phyloP scores from a whole-genome alignment of 305 asterid species.

The Fraxinus xanthoxyloides region DNA sequence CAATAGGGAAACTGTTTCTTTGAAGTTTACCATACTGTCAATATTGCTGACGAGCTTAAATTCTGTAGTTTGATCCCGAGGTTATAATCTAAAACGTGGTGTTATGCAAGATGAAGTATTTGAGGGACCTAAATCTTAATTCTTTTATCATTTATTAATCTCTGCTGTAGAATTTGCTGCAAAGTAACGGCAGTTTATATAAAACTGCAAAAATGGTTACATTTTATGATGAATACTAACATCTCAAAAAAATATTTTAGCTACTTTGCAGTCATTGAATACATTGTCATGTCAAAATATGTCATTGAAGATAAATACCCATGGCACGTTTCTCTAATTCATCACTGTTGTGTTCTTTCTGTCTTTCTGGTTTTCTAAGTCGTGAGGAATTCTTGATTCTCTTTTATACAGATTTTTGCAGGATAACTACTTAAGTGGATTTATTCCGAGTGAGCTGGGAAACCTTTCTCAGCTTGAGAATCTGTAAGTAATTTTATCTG shows the following conservation, averaged over 20 bases:
- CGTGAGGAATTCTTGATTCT: slow-evolving; percentile 17
- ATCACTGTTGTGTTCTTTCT: slow-evolving; percentile 2
- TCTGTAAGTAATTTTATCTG: slow-evolving; percentile 51
- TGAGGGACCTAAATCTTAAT: not conserved
- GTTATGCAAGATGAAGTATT: slow-evolving; percentile 9
- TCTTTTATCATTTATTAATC: slow-evolving; percentile 1
- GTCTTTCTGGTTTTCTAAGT: slow-evolving; percentile 16
- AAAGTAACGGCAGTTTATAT: slow-evolving; percentile 3
- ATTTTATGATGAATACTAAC: slow-evolving; percentile 14
- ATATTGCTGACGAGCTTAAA: slow-evolving; percentile 12
- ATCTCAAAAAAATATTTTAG: not conserved
- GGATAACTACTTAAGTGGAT: slow-evolving; percentile 90
- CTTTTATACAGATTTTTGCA: slow-evolving; percentile 73
- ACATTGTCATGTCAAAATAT: not conserved
- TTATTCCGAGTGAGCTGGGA: slow-evolving; percentile 80
- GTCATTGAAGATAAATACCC: not conserved
- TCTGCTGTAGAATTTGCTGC: slow-evolving; percentile 4
- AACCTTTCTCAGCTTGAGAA: slow-evolving; percentile 72
- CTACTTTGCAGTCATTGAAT: slow-evolving; percentile 3
- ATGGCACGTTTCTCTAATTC: slow-evolving; percentile 9
- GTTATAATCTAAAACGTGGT: slow-evolving; percentile 3
- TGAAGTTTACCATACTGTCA: slow-evolving; percentile 13
- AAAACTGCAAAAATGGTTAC: not conserved
- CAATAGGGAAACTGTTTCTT: slow-evolving; percentile 8
- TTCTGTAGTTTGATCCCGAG: slow-evolving; percentile 9